Percentiles rank a stretch among this genome's conserved stretches.
Conservation (phyloP, 345 rosid species). For the Pelargonium nanum region DNA sequence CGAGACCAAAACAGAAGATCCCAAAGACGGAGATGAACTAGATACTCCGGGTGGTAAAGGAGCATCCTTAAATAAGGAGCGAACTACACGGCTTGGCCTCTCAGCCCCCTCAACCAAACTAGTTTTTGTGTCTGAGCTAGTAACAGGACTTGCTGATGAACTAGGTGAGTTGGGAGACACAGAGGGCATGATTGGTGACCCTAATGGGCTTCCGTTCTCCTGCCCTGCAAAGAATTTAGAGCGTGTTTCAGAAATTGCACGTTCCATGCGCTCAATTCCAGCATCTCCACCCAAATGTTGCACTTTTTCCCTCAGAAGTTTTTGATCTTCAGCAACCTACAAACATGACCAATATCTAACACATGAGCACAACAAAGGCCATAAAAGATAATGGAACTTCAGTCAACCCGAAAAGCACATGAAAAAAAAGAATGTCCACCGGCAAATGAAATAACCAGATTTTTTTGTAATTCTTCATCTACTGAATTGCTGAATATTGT, state of each 20-base stretch:
- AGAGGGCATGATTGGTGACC: slow-evolving; percentile 31
- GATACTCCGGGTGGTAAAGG: slow-evolving; percentile 24
- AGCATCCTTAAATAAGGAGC: slow-evolving; percentile 55
- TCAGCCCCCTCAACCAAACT: slow-evolving; percentile 18
- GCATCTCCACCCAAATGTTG: slow-evolving; percentile 66
- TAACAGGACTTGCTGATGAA: slow-evolving; percentile 22
- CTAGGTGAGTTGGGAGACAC: slow-evolving; percentile 31
- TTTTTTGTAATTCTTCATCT: too few relatives aligned
- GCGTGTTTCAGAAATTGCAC: slow-evolving; percentile 60
- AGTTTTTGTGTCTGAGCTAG: slow-evolving; percentile 19
- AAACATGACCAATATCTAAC: not conserved
- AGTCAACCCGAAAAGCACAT: too few relatives aligned
- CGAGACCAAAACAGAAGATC: slow-evolving; percentile 17
- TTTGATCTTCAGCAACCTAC: slow-evolving; percentile 78
- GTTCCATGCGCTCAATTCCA: slow-evolving; percentile 72
- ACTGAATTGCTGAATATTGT: too few relatives aligned
- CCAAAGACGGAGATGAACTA: slow-evolving; percentile 21
- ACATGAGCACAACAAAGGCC: too few relatives aligned
- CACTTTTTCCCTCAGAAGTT: slow-evolving; percentile 72
- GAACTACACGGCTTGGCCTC: slow-evolving; percentile 46
- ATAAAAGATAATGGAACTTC: too few relatives aligned
- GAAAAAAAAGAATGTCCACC: too few relatives aligned
- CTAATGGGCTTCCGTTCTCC: slow-evolving; percentile 53
- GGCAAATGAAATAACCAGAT: too few relatives aligned
- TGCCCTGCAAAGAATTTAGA: slow-evolving; percentile 44